Base-by-base conservation (phyloP, 345 rosid genomes). In the Adansonia digitata region DNA sequence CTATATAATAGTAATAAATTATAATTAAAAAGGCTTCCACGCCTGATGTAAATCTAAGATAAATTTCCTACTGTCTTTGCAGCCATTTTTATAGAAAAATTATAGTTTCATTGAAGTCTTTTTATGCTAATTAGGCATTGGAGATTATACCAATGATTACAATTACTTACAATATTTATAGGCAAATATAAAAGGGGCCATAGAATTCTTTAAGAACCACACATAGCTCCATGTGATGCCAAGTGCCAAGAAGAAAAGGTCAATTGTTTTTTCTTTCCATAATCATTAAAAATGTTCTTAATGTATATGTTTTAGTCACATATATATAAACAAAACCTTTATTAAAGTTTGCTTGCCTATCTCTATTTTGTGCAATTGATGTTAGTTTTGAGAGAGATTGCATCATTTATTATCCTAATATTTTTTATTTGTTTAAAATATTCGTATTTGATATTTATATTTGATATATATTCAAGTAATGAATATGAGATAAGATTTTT, bases 201-300 rank as follows among this genome's bases (percentile, higher is more conserved):
- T 62, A 59, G 14, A 60, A 31, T 27, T 29, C 10, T 45, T 5
- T 22, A 69, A 34, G 57, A 48, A 64, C 72, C 77, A 73, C 73
- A 42, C 51, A 67, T 3, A 15, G 8, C 27, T 53, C 27, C 59
- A 53, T 53, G 60, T 53, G 60, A 73, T 31, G 80, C 73, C 77
- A 56, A 65, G 74, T 78, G 80, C 77, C 77, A 57, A 53, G 46
- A 46, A 42, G 59, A 46, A 69, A 76, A 76, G 69, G n/a, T 29
- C 63, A 76, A 34, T 27, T 45, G 26, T 69, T 48, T 76, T 76
- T 68, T 42, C 62, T 5, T 10, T 24, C n/a, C n/a, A n/a, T n/a
- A 7, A 59, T 18, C 17, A 59, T 45, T 20, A 2, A 46, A 51
- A 18, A 5, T 15, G 12, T 22, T 26, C 0, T 14, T 45, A 45